A percentile compares a stretch with the other conserved stretches of the same genome.
These are phyloP conservation scores for Borovskyia barvae DNA, from an alignment of 208 protist genomes.

Conservation along the genomic window DNA sequence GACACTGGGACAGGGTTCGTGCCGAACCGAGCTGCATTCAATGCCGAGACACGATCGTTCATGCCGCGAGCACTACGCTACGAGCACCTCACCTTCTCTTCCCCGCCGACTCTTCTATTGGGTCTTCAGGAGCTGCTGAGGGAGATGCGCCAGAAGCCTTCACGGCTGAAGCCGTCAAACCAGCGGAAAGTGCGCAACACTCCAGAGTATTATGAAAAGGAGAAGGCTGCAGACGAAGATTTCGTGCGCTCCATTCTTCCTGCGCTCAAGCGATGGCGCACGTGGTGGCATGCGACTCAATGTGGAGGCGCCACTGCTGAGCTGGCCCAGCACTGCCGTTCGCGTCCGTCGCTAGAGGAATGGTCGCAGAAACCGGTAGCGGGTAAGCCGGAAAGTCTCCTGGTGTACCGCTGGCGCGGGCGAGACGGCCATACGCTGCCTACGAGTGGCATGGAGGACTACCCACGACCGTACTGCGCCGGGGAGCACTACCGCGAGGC, in stretches of 20 bases:
- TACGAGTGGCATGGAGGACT: conserved; percentile 84
- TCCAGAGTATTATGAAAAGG: conserved; percentile 32
- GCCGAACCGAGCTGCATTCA: conserved; percentile 49
- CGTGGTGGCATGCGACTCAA: conserved; percentile 79
- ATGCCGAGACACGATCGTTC: conserved; percentile 31
- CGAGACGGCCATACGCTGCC: conserved; percentile 46
- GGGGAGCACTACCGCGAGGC: conserved; percentile 57
- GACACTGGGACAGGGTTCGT: conserved; percentile 67
- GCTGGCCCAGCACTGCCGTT: conserved; percentile 28
- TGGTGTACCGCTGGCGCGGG: conserved; percentile 83
- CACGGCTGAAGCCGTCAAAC: conserved; percentile 24
- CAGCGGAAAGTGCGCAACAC: conserved; percentile 51
- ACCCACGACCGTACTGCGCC: conserved; percentile 56
- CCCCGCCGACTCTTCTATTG: conserved; percentile 66
- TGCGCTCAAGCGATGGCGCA: conserved; percentile 51
- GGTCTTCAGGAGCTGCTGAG: conserved; percentile 58
- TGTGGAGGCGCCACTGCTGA: conserved; percentile 32
- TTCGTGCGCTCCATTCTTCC: conserved; percentile 62
- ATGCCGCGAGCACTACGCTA: conserved; percentile 35
- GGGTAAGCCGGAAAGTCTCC: conserved; percentile 31
- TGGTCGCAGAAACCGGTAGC: conserved; percentile 38
- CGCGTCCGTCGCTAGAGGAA: conserved; percentile 45
- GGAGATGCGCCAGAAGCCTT: conserved; percentile 39
- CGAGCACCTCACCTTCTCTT: conserved; percentile 52
- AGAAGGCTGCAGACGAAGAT: conserved; percentile 35